Conservation (phyloP, 202 grass and related monocot genomes). For the Sporobolus alterniflorus region DNA sequence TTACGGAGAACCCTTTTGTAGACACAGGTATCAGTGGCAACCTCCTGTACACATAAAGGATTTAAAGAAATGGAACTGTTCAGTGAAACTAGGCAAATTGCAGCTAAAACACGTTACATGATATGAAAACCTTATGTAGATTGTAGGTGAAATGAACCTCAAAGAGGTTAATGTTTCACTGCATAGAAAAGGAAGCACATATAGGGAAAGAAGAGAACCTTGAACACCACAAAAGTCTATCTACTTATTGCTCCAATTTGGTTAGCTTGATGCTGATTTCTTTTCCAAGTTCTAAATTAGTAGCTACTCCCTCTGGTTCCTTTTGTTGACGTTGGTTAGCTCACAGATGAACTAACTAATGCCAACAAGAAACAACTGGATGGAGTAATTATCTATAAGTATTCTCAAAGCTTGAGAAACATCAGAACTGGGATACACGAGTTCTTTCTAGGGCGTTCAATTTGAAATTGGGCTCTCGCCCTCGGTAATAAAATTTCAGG, state of each 20-base stretch:
- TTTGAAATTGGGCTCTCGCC: background rate
- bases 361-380: too few species aligned
- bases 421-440: background rate
- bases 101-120: background rate
- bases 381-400: too few species aligned
- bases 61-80: background rate
- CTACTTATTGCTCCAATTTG: background rate
- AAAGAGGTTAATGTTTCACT: background rate
- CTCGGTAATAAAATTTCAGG: background rate
- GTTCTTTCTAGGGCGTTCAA: background rate
- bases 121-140: background rate
- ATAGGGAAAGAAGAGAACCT: background rate
- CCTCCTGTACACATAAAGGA: slow-evolving; percentile 44
- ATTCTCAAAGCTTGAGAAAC: background rate
- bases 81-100: slow-evolving; percentile 1
- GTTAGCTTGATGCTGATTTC: background rate
- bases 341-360: too few species aligned
- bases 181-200: background rate
- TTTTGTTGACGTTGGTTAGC: too few species aligned
- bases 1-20: slow-evolving; percentile 80
- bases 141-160: background rate
- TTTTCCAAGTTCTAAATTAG: background rate
- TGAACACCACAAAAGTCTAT: background rate
- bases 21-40: slow-evolving; percentile 66
- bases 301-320: too few species aligned